Evolutionary conservation across 176 grass and related monocot genomes (phyloP).

Genomic region (Raddia guianensis): DNA sequence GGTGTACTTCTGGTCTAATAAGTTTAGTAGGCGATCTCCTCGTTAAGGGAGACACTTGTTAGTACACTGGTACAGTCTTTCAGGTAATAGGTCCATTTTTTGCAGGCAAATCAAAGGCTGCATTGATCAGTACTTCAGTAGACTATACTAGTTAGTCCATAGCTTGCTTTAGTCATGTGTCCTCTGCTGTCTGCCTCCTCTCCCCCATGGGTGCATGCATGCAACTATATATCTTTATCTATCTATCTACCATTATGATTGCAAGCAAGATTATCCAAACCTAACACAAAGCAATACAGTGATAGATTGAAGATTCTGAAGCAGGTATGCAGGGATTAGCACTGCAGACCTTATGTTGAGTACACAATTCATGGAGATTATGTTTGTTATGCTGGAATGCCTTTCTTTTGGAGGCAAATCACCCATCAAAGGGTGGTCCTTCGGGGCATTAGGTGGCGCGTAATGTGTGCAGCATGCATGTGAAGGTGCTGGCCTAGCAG

Average conservation of each 20-base stretch:
- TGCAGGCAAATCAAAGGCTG: background rate
- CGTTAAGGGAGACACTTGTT: conserved; percentile 6
- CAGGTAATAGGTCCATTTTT: conserved; percentile 1
- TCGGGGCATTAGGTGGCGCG: conserved; percentile 41
- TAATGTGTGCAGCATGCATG: conserved; percentile 39
- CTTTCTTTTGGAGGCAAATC: conserved; percentile 33
- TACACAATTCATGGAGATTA: background rate
- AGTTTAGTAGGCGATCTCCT: background rate
- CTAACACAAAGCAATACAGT: background rate
- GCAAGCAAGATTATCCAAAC: conserved; percentile 29
- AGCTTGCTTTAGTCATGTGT: conserved; percentile 1
- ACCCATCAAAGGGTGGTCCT: conserved; percentile 43
- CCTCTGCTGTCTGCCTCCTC: conserved; percentile 11
- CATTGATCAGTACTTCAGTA: conserved; percentile 13
- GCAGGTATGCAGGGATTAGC: background rate
- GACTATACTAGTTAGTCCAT: conserved; percentile 4
- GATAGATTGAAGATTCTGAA: conserved; percentile 1
- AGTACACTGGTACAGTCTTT: conserved; percentile 16
- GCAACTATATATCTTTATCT: no score
- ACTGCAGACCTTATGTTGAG: conserved; percentile 6
- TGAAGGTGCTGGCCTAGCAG: conserved; percentile 41
- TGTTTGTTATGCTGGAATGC: conserved; percentile 41
- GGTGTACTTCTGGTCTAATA: background rate
- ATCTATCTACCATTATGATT: background rate
- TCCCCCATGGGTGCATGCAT: background rate